A percentile compares a stretch with the other conserved stretches of the same genome.
Conservation (phyloP, 768 basidiomycete genomes). For the Rhodotorula sphaerocarpa region DNA sequence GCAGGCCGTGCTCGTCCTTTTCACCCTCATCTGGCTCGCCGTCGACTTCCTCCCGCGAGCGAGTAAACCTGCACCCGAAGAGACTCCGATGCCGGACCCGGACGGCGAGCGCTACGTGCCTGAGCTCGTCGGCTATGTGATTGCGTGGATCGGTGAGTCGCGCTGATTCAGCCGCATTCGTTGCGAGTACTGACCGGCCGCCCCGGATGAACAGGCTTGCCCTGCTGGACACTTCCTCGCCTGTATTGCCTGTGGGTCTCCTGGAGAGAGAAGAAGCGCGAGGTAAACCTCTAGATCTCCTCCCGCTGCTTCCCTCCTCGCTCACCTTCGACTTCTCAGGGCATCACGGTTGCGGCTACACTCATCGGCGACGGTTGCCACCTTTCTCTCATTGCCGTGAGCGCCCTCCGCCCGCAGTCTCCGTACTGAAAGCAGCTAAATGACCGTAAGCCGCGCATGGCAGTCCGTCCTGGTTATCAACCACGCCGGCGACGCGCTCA, state of each 20-base stretch:
- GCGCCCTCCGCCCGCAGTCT: neutral
- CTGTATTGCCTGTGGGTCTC: neutral
- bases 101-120: too few species aligned
- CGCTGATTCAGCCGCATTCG: neutral
- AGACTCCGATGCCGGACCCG: neutral
- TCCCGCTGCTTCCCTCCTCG: neutral
- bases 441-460: too few species aligned
- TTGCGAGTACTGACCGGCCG: too few species aligned
- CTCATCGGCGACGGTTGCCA: neutral
- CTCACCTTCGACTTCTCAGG: neutral
- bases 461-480: constrained; percentile 5
- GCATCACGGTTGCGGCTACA: neutral
- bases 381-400: neutral
- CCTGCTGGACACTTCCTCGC: neutral
- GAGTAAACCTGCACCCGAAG: neutral
- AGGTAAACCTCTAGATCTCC: neutral
- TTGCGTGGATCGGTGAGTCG: neutral
- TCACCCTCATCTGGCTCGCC: neutral
- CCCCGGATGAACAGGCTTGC: neutral
- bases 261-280: neutral
- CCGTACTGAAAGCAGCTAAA: too few species aligned
- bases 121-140: neutral
- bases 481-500: neutral
- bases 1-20: neutral
- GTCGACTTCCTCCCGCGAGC: neutral